A percentile compares a stretch with the other conserved stretches of the same genome.
Conservation (phyloP, 2,329 filamentous ascomycete genomes). For the Aspergillus brasiliensis region DNA sequence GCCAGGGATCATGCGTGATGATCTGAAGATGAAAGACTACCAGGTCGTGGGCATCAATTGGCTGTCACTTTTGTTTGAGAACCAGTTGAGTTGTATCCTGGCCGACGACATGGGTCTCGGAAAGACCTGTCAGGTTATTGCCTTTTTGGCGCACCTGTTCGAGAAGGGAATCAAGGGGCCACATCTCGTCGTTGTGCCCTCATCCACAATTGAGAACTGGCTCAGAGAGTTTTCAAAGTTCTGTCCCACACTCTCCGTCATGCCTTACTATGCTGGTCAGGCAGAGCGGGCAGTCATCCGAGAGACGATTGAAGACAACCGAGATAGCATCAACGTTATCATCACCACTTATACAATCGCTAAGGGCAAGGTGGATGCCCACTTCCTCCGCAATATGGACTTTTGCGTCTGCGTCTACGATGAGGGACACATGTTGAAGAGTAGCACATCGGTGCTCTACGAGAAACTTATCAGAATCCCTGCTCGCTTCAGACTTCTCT, state of each 20-base stretch:
- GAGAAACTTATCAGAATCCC: slow-evolving; percentile 74
- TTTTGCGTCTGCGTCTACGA: slow-evolving; percentile 76
- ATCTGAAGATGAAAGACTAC: slow-evolving; percentile 84
- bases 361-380: slow-evolving; percentile 61
- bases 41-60: slow-evolving; percentile 95
- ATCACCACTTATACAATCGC: slow-evolving; percentile 73
- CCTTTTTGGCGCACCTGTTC: slow-evolving; percentile 81
- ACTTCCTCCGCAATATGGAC: slow-evolving; percentile 62
- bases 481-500: slow-evolving; percentile 79
- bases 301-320: slow-evolving; percentile 65
- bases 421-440: slow-evolving; percentile 92
- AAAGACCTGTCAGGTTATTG: slow-evolving; percentile 96
- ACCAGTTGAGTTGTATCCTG: slow-evolving; percentile 81
- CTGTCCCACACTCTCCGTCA: slow-evolving; percentile 72
- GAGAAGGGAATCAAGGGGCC: slow-evolving; percentile 68
- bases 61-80: slow-evolving; percentile 80
- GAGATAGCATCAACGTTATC: slow-evolving; percentile 67
- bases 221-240: slow-evolving; percentile 86
- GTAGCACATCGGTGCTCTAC: slow-evolving; percentile 79
- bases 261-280: slow-evolving; percentile 72
- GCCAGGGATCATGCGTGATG: slow-evolving; percentile 74
- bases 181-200: slow-evolving; percentile 86
- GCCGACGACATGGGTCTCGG: slow-evolving; percentile 96
- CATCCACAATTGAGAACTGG: slow-evolving; percentile 96
- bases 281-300: slow-evolving; percentile 68